Percentiles rank a stretch among this genome's conserved stretches.
These are phyloP conservation scores for Acacia crassicarpa DNA, from an alignment of 306 rosid species.

Conservation along the genomic window DNA sequence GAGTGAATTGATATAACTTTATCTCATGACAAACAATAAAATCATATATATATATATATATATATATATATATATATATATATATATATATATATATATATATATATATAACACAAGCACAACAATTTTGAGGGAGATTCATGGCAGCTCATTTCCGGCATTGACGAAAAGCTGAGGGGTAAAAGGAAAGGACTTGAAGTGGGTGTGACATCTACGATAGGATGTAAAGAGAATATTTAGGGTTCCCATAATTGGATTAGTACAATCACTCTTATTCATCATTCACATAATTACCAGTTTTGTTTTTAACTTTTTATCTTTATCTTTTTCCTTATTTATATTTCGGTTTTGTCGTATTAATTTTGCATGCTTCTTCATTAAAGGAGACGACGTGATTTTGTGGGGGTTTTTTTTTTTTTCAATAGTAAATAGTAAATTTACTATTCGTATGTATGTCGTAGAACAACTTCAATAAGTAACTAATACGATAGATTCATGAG, in stretches of 20 bases:
- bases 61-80: too few species aligned
- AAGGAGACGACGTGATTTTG: neutral
- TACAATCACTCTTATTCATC: neutral
- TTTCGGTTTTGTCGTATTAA: neutral
- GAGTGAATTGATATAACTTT: too few species aligned
- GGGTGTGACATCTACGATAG: conserved; percentile 1
- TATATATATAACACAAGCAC: too few species aligned
- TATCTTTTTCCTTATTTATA: neutral
- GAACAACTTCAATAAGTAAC: neutral
- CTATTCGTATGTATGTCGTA: neutral
- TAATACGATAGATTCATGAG: neutral
- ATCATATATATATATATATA: too few species aligned
- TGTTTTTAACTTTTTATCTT: neutral
- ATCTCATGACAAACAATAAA: too few species aligned
- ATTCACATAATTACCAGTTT: neutral
- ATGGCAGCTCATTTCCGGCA: neutral
- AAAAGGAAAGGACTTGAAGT: neutral
- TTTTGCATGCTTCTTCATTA: too few species aligned
- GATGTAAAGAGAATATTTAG: neutral
- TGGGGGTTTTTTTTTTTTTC: neutral
- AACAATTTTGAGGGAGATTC: neutral
- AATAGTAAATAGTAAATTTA: neutral
- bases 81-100: too few species aligned
- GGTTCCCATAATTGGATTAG: conserved; percentile 5
- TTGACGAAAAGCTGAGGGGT: neutral